These are phyloP conservation scores for Calocybe gambosa DNA, from an alignment of 1,284 basidiomycete genomes.

Conservation along the genomic window DNA sequence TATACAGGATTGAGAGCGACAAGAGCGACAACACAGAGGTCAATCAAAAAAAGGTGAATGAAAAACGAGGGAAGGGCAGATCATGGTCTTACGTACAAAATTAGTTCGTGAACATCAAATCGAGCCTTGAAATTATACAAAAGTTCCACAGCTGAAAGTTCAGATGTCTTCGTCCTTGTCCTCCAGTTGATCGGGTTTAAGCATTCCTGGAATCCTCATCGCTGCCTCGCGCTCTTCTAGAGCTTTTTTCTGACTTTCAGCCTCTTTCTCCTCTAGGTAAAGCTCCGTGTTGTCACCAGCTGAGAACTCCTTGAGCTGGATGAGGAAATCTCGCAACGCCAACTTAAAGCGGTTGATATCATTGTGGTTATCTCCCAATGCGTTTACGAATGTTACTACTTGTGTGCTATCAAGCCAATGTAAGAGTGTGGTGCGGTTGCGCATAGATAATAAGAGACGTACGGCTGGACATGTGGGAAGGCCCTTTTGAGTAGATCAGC, in stretches of 20 bases:
- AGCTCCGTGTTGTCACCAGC: conserved; percentile 62
- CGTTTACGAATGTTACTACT: conserved; percentile 75
- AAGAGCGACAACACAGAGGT: conserved; percentile 17
- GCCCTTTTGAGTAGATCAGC: conserved; percentile 82
- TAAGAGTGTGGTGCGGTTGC: conserved; percentile 2
- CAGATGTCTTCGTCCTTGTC: conserved; percentile 86
- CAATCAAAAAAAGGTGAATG: conserved; percentile 21
- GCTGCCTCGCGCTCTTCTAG: conserved; percentile 85
- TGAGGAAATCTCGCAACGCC: conserved; percentile 87
- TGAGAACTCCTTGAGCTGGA: conserved; percentile 91
- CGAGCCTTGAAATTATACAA: neutral
- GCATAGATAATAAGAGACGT: conserved; percentile 25
- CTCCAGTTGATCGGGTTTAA: conserved; percentile 92
- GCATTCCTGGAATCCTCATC: conserved; percentile 95
- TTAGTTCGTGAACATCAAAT: conserved; percentile 18
- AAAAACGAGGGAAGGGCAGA: conserved; percentile 20
- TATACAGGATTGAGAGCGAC: conserved; percentile 21
- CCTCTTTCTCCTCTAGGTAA: conserved; percentile 93
- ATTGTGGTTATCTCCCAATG: conserved; percentile 80
- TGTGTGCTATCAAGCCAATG: conserved; percentile 43
- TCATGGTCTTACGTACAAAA: conserved; percentile 24
- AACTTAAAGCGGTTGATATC: conserved; percentile 95
- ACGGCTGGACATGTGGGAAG: conserved; percentile 88
- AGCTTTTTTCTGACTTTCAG: conserved; percentile 61
- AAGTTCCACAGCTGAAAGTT: conserved; percentile 20